A percentile compares a stretch with the other conserved stretches of the same genome.
Evolutionary conservation across 2,329 filamentous ascomycete genomes (phyloP).

Genomic region (Monosporascus sp.): DNA sequence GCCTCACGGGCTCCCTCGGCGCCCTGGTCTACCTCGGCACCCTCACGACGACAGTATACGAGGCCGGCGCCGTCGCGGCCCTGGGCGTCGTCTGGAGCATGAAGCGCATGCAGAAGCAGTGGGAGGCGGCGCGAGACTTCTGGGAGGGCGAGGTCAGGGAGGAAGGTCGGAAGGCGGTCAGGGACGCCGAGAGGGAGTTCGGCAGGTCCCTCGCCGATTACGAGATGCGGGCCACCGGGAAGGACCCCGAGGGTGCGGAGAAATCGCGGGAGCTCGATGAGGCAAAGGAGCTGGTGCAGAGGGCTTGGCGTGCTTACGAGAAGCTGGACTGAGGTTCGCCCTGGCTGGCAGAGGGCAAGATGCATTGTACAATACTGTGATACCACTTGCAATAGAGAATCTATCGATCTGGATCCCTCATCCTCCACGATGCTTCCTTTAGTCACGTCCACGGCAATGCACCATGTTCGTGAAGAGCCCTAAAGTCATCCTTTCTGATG

Average conservation of each 20-base stretch:
- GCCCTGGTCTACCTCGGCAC: conserved; percentile 53
- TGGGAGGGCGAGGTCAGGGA: conserved; percentile 65
- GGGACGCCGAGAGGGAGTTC: conserved; percentile 50
- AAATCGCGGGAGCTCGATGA: conserved; percentile 28
- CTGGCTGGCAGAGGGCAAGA: not conserved
- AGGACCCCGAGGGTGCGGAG: conserved; percentile 12
- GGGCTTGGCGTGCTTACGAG: conserved; percentile 43
- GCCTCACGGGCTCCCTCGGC: conserved; percentile 51
- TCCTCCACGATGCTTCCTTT: no score
- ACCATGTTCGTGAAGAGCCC: no score
- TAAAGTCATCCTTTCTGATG: no score
- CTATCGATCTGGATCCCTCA: no score
- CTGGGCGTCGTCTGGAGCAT: conserved; percentile 57
- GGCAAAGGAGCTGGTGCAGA: conserved; percentile 40
- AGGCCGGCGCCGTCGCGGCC: conserved; percentile 57
- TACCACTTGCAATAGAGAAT: conserved; percentile 7
- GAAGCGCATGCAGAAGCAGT: conserved; percentile 54
- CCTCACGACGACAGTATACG: conserved; percentile 49
- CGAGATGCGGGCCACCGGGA: conserved; percentile 17
- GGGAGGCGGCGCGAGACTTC: conserved; percentile 54
- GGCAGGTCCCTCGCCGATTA: conserved; percentile 35
- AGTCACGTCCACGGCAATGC: no score
- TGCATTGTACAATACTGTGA: conserved; percentile 9
- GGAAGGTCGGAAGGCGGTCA: conserved; percentile 58
- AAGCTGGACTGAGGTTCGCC: conserved; percentile 36